Percentiles rank a stretch among this genome's conserved stretches.
These are phyloP conservation scores for Pseudophaeomoniella oleicola DNA, from an alignment of 2,329 filamentous ascomycete species.

Conservation along the genomic window DNA sequence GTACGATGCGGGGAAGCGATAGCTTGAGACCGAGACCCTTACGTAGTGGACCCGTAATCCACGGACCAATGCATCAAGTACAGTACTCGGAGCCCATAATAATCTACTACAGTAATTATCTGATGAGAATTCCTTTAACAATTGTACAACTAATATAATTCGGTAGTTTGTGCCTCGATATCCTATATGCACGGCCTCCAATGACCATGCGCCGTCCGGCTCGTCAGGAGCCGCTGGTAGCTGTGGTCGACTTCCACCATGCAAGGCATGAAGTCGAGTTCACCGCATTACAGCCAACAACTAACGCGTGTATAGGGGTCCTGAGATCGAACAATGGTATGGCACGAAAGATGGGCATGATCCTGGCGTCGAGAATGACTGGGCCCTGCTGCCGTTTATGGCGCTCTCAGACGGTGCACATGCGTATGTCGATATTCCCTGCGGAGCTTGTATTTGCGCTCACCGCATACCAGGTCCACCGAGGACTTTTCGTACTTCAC, in stretches of 20 bases:
- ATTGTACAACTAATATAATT: too few relatives aligned
- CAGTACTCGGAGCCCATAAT: too few relatives aligned
- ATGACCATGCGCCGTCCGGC: too few relatives aligned
- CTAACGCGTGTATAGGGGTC: constrained; percentile 41
- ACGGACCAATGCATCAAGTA: too few relatives aligned
- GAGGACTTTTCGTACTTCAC: constrained; percentile 99
- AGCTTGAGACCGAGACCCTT: too few relatives aligned
- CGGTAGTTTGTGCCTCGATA: too few relatives aligned
- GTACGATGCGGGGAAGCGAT: too few relatives aligned
- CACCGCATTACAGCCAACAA: background rate
- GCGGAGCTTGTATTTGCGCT: constrained; percentile 1
- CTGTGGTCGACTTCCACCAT: constrained; percentile 75
- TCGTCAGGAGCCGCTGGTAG: constrained; percentile 45
- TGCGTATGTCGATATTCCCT: constrained; percentile 47
- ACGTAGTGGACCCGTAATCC: too few relatives aligned
- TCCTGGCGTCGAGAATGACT: constrained; percentile 72
- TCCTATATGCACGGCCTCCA: too few relatives aligned
- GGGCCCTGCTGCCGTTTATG: constrained; percentile 90
- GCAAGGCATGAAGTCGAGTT: constrained; percentile 31
- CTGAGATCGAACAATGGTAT: constrained; percentile 89
- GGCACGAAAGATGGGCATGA: constrained; percentile 60
- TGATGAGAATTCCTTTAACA: too few relatives aligned
- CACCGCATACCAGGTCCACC: constrained; percentile 43
- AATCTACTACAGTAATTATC: too few relatives aligned
- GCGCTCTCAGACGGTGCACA: constrained; percentile 91